Evolutionary conservation across 2,329 filamentous ascomycete species (phyloP).

Genomic region (Trichophyton simii): DNA sequence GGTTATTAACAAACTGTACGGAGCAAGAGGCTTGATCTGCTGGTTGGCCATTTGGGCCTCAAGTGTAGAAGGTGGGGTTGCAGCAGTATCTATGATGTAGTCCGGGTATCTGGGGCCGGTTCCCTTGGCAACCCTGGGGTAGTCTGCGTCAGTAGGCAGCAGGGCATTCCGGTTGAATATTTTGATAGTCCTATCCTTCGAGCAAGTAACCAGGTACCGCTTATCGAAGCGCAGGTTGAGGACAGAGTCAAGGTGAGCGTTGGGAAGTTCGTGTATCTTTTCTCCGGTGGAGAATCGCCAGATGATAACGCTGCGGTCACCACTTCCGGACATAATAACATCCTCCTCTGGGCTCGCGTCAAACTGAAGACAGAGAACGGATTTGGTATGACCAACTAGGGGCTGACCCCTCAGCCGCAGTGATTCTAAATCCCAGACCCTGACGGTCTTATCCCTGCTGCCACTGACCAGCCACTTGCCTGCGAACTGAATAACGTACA

Average conservation of each 20-base stretch:
- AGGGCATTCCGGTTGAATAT: conserved; percentile 75
- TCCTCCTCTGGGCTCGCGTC: conserved; percentile 79
- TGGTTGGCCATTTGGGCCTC: conserved; percentile 33
- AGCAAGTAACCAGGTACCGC: conserved; percentile 85
- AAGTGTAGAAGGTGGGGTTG: conserved; percentile 29
- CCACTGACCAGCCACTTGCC: conserved; percentile 81
- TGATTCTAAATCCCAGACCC: conserved; percentile 81
- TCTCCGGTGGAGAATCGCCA: conserved; percentile 90
- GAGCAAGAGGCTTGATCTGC: conserved; percentile 37
- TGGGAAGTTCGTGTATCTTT: conserved; percentile 59
- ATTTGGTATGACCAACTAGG: conserved; percentile 64
- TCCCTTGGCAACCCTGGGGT: conserved; percentile 32
- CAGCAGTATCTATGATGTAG: conserved; percentile 42
- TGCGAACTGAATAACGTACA: conserved; percentile 88
- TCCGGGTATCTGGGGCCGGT: conserved; percentile 37
- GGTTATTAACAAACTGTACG: conserved; percentile 65
- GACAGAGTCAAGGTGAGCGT: conserved; percentile 80
- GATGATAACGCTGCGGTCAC: conserved; percentile 77
- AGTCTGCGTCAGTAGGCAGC: conserved; percentile 34
- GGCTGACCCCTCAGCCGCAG: conserved; percentile 64
- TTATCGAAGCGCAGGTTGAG: conserved; percentile 88
- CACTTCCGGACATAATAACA: conserved; percentile 88
- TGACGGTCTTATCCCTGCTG: conserved; percentile 74
- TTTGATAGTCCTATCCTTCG: conserved; percentile 94
- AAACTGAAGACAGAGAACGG: conserved; percentile 89